phyloP scores from a whole-genome alignment of 2,329 filamentous ascomycete species.

The Macroventuria anomochaeta region DNA sequence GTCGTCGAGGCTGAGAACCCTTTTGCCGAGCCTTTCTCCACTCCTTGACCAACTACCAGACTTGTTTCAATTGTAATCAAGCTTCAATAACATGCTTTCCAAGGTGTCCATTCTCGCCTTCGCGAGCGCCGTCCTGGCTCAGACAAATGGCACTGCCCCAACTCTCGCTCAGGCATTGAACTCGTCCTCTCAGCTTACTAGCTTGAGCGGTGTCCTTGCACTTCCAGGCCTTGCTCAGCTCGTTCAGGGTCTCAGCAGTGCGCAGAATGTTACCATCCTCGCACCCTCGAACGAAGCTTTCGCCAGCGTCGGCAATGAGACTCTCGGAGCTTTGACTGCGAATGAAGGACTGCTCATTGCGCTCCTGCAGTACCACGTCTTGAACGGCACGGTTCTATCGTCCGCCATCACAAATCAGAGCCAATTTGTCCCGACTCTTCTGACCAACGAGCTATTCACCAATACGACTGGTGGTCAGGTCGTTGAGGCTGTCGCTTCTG shows the following conservation, averaged over 20 bases:
- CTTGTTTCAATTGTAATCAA: background rate
- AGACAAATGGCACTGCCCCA: conserved; percentile 23
- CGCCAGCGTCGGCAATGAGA: conserved; percentile 47
- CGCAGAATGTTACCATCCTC: conserved; percentile 63
- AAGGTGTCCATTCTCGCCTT: conserved; percentile 49
- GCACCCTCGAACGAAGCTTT: conserved; percentile 64
- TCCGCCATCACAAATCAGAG: conserved; percentile 49
- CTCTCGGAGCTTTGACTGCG: conserved; percentile 34
- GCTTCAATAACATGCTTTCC: conserved; percentile 46
- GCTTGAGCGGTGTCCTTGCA: conserved; percentile 46
- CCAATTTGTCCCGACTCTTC: conserved; percentile 56
- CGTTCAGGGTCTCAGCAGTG: conserved; percentile 45
- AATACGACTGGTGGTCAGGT: conserved; percentile 68
- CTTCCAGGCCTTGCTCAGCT: conserved; percentile 44
- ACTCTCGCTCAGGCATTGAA: conserved; percentile 28
- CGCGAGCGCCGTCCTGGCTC: conserved; percentile 42
- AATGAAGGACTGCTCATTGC: conserved; percentile 50
- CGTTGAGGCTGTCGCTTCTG: conserved; percentile 54
- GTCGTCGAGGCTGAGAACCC: background rate
- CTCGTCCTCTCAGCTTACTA: conserved; percentile 35
- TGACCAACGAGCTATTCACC: conserved; percentile 60
- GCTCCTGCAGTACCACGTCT: conserved; percentile 64
- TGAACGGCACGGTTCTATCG: conserved; percentile 59
- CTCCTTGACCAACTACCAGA: background rate
- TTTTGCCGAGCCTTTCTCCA: background rate